These are phyloP conservation scores for Phytophthora ohioensis DNA, from an alignment of 352 stramenopile species.

Conservation along the genomic window DNA sequence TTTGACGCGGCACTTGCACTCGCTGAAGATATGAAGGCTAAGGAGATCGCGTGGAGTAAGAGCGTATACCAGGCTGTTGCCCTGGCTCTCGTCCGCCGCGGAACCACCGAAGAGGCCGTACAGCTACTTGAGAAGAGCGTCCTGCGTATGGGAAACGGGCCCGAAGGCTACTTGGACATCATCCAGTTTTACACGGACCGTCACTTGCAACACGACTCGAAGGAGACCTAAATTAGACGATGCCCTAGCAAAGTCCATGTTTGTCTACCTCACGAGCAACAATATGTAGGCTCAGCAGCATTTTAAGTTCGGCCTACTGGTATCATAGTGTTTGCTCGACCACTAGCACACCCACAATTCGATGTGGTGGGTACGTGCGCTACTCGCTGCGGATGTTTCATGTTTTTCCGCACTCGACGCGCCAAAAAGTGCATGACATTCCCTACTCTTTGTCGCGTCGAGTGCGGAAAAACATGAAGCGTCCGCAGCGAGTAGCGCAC, in stretches of 20 bases:
- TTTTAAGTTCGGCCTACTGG: no score
- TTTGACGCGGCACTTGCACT: conserved; percentile 51
- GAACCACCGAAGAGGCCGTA: conserved; percentile 55
- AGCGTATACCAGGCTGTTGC: conserved; percentile 62
- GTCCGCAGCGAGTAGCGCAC: no score
- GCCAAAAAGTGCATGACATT: no score
- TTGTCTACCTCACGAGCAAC: no score
- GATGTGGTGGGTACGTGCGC: no score
- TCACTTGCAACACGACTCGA: background rate
- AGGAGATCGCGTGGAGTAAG: conserved; percentile 54
- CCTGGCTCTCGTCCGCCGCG: conserved; percentile 56
- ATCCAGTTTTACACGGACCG: conserved; percentile 59
- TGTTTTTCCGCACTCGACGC: no score
- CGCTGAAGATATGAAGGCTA: conserved; percentile 52
- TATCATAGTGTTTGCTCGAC: no score
- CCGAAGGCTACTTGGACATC: conserved; percentile 62
- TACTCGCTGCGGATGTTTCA: no score
- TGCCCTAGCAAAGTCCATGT: background rate
- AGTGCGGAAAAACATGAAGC: no score
- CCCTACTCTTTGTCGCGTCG: no score
- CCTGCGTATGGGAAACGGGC: conserved; percentile 60
- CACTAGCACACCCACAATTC: no score
- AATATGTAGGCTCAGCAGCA: no score
- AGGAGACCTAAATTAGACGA: background rate
- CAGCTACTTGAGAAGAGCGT: conserved; percentile 56